These are phyloP conservation scores for Westerdykella aurantiaca DNA, from an alignment of 2,329 filamentous ascomycete genomes.

Conservation along the genomic window DNA sequence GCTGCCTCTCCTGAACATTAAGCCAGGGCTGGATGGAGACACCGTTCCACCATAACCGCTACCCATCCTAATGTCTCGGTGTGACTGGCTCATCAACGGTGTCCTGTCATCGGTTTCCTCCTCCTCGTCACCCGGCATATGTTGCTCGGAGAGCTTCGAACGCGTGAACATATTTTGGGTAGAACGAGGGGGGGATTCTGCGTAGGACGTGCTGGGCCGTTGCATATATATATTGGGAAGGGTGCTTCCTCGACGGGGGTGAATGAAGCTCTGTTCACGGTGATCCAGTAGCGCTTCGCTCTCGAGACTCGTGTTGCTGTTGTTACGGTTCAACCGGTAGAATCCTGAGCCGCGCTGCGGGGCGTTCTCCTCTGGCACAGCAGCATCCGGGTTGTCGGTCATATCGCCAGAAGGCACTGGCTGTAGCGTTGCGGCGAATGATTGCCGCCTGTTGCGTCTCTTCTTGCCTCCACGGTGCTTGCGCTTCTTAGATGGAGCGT, in stretches of 20 bases:
- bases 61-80: constrained; percentile 30
- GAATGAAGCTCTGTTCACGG: constrained; percentile 49
- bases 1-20: constrained; percentile 24
- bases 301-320: constrained; percentile 82
- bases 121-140: constrained; percentile 41
- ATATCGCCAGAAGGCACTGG: constrained; percentile 53
- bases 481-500: constrained; percentile 54
- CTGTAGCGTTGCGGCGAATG: constrained; percentile 57
- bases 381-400: constrained; percentile 46
- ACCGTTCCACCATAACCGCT: constrained; percentile 30
- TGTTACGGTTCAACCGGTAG: constrained; percentile 52
- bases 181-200: constrained; percentile 16
- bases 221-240: constrained; percentile 22
- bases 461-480: constrained; percentile 74
- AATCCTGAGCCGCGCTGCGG: constrained; percentile 39
- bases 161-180: constrained; percentile 14
- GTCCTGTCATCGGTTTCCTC: constrained; percentile 48
- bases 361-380: neutral
- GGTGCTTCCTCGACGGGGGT: constrained; percentile 40
- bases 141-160: constrained; percentile 27
- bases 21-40: constrained; percentile 22
- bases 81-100: constrained; percentile 46
- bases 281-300: constrained; percentile 86
- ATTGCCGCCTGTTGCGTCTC: constrained; percentile 69
- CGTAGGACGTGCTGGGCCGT: constrained; percentile 20